A percentile compares a stretch with the other conserved stretches of the same genome.
Conservation (phyloP, 73 alveolate species). For the Diophrys sp. region DNA sequence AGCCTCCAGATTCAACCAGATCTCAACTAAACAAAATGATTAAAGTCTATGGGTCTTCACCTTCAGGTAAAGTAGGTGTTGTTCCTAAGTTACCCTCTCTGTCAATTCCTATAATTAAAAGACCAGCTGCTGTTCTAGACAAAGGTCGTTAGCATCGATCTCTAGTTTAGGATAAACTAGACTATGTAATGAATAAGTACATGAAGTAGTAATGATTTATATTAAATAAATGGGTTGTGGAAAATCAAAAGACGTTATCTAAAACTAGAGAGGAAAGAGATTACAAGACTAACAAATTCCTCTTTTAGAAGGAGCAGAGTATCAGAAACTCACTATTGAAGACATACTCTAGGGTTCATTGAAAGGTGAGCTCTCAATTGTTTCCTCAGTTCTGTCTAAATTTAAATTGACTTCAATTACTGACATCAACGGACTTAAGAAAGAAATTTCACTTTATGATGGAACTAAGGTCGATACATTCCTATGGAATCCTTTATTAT, state of each 20-base stretch:
- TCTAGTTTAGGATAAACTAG: no score
- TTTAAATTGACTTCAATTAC: neutral
- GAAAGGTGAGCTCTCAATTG: neutral
- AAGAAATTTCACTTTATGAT: neutral
- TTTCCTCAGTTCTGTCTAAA: neutral
- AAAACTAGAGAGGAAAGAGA: neutral
- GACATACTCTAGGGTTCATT: neutral
- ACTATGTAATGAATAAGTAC: no score
- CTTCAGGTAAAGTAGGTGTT: no score
- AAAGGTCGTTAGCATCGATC: no score
- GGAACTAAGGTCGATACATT: neutral
- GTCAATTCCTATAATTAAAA: no score
- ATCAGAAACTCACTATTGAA: neutral
- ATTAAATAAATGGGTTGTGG: constrained; percentile 3
- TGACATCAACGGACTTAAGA: neutral
- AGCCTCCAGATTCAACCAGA: no score
- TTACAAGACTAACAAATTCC: neutral
- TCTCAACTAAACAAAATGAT: no score
- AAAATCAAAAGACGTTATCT: neutral
- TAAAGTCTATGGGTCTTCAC: no score
- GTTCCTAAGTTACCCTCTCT: no score
- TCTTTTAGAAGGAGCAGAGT: neutral
- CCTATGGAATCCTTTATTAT: neutral
- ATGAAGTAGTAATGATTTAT: no score
- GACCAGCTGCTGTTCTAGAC: no score